These are phyloP conservation scores for Coemansia sp. DNA, from an alignment of 192 early-diverging fungal species.

Conservation along the genomic window DNA sequence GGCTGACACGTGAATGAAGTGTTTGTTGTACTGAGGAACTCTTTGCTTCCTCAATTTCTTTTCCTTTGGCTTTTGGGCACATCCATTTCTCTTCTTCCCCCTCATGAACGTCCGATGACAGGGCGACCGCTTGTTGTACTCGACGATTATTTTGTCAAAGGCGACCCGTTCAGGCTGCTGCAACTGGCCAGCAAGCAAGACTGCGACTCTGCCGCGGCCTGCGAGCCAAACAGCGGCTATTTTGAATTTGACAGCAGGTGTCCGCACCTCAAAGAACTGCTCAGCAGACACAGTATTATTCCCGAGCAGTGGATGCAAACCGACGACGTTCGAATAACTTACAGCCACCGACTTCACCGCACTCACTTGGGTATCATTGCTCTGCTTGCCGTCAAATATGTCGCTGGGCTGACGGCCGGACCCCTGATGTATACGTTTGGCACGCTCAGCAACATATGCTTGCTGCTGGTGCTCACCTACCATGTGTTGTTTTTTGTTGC, in stretches of 20 bases:
- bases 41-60: too few relatives aligned
- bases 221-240: constrained; percentile 19
- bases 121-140: constrained; percentile 34
- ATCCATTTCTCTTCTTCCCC: neutral
- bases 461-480: constrained; percentile 33
- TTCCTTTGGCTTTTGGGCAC: neutral
- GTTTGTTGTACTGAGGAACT: too few relatives aligned
- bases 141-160: constrained; percentile 47
- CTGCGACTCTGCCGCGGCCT: constrained; percentile 9
- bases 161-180: constrained; percentile 15
- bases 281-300: constrained; percentile 19
- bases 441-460: constrained; percentile 30
- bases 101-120: constrained; percentile 12
- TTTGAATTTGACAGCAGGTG: constrained; percentile 24
- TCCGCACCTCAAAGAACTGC: constrained; percentile 24
- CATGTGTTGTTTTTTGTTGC: constrained; percentile 40
- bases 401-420: constrained; percentile 28
- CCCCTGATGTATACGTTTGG: constrained; percentile 39
- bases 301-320: constrained; percentile 30
- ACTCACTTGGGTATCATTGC: constrained; percentile 31
- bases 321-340: constrained; percentile 32
- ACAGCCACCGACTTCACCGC: constrained; percentile 41
- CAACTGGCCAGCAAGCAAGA: constrained; percentile 1
- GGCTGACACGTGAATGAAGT: neutral
- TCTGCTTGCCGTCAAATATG: constrained; percentile 18